These are phyloP conservation scores for Tremella fuciformis DNA, from an alignment of 768 basidiomycete genomes.

Conservation along the genomic window DNA sequence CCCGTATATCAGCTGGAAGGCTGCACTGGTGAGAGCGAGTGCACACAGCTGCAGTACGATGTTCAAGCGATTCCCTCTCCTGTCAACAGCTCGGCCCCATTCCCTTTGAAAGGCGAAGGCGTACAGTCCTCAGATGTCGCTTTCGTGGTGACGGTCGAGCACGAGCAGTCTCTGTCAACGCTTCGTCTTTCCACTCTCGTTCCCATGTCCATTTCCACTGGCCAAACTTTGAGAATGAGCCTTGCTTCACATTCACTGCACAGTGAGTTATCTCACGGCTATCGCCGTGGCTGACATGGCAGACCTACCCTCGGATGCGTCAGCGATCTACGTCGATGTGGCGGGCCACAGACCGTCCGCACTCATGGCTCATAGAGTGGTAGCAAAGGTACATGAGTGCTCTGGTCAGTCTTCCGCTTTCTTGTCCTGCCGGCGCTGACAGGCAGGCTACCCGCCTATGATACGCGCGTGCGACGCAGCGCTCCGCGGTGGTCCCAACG, in stretches of 20 bases:
- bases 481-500: slow-evolving; percentile 55
- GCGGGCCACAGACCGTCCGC: too few species aligned
- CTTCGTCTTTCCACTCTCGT: not conserved
- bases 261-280: too few species aligned
- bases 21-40: not conserved
- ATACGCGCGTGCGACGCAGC: not conserved
- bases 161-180: not conserved
- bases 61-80: slow-evolving; percentile 9
- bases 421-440: too few species aligned
- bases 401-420: too few species aligned
- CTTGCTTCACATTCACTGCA: too few species aligned
- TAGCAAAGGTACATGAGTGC: too few species aligned
- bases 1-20: not conserved
- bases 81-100: slow-evolving; percentile 11
- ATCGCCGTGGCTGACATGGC: too few species aligned
- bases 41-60: not conserved
- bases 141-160: not conserved
- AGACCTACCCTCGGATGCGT: too few species aligned
- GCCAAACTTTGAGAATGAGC: too few species aligned
- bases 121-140: slow-evolving; percentile 25
- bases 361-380: too few species aligned
- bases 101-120: slow-evolving; percentile 42
- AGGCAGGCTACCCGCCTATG: not conserved
- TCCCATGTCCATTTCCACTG: not conserved
- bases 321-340: too few species aligned